Evolutionary conservation across 768 basidiomycete species (phyloP).

Genomic region (Podaxis sp.): DNA sequence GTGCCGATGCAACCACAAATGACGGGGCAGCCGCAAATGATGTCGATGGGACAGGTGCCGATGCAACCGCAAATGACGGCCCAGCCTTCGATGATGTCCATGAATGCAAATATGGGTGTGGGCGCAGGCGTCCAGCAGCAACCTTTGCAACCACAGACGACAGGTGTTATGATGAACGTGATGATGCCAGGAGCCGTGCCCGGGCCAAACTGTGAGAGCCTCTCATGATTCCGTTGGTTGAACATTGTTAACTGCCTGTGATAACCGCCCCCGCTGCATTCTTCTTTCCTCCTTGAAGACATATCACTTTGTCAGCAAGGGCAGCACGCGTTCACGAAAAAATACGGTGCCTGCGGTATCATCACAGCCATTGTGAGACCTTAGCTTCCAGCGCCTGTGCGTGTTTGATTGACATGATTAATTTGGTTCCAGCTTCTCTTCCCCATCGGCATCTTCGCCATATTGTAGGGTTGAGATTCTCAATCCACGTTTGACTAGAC

Average conservation of each 20-base stretch:
- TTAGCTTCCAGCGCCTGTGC: neutral
- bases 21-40: neutral
- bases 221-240: neutral
- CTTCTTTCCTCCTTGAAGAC: neutral
- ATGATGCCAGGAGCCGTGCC: conserved; percentile 10
- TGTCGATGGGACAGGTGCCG: conserved; percentile 1
- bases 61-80: conserved; percentile 7
- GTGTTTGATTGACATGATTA: neutral
- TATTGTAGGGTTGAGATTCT: conserved; percentile 1
- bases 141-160: conserved; percentile 5
- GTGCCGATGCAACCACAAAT: conserved; percentile 6
- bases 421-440: conserved; percentile 7
- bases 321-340: conserved; percentile 23
- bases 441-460: conserved; percentile 10
- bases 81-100: neutral
- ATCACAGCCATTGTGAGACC: conserved; percentile 27
- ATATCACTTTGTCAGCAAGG: conserved; percentile 13
- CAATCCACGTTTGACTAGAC: neutral
- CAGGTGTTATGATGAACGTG: conserved; percentile 12
- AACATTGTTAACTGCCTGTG: neutral
- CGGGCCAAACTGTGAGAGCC: neutral
- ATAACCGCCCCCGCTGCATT: too few relatives aligned
- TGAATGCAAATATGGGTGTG: neutral
- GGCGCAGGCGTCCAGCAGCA: neutral
- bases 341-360: conserved; percentile 25